These are phyloP conservation scores for Tolypocladium cylindrosporum DNA, from an alignment of 2,329 filamentous ascomycete species.

Conservation along the genomic window DNA sequence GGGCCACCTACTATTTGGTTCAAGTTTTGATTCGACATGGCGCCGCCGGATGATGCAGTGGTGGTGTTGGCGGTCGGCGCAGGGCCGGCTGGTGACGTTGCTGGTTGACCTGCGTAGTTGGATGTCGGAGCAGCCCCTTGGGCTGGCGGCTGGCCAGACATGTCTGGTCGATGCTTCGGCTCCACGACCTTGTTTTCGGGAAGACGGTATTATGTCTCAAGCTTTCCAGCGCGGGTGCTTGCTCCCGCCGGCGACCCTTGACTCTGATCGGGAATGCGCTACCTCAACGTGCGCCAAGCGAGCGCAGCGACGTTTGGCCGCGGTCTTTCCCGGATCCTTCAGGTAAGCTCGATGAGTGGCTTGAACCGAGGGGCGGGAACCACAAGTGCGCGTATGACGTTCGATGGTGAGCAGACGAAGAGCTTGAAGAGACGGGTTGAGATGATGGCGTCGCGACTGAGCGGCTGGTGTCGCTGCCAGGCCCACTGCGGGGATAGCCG, in stretches of 20 bases:
- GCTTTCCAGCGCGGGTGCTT: neutral
- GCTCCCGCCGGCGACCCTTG: neutral
- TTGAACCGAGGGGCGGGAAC: neutral
- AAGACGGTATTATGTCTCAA: neutral
- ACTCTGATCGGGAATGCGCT: neutral
- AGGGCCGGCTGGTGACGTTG: constrained; percentile 21
- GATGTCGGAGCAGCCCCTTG: constrained; percentile 18
- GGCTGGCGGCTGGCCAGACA: constrained; percentile 24
- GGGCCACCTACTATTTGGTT: constrained; percentile 80
- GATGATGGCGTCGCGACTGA: neutral
- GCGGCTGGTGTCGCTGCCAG: neutral
- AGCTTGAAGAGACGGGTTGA: neutral
- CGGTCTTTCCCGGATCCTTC: neutral
- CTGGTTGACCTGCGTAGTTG: constrained; percentile 20
- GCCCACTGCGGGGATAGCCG: neutral
- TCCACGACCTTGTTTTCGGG: neutral
- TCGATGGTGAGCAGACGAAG: neutral
- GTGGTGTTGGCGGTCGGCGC: constrained; percentile 21
- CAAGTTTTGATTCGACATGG: constrained; percentile 75
- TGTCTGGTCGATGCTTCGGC: constrained; percentile 5
- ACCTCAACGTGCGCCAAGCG: neutral
- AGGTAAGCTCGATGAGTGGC: neutral
- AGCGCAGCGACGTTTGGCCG: neutral
- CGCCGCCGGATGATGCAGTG: constrained; percentile 15
- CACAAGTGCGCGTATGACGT: neutral